Evolutionary conservation across 202 grass and related monocot species (phyloP), one percentile per base, ranked within the genome.

Genomic region (Brachypodium distachyon): DNA sequence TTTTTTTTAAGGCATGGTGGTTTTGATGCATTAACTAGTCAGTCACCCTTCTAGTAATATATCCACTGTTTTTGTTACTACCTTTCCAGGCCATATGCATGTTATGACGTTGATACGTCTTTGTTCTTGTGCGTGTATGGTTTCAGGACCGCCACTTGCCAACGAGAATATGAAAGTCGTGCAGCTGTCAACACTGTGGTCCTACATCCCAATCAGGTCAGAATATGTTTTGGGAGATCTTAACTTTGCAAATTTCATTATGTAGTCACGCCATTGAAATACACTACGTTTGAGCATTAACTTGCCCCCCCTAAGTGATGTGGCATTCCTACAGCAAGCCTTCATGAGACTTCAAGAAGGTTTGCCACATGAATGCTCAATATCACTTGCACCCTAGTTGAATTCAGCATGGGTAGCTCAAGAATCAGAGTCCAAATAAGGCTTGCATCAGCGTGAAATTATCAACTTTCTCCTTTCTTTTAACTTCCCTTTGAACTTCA

Each of bases 151-250:
- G 91, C 87, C 60, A 90, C 96, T 41, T 98, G 91, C 78, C 96
- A 98, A 79, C 61, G 91, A 63, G 95, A 98, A 64, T 98, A 98
- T 75, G 96, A 98, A 87, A 95, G 96, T 71, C 89, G 89, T 26
- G 96, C 91, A 48, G 83, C 96, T 79, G 91, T 98, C 40, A 98
- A 98, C 72, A 95, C 89, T 48, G 91, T 98, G 14, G 89, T 98
- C 59, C 89, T 98, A 43, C 96, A 98, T 79, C 96, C 91, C 52
- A 98, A 98, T 89, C 91, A 98, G 87, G 96, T 95, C 75, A 33
- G 67, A 32, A 52, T 86, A 47, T 56, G 56, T 67, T 49, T 43
- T 42, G 53, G 43, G 23, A 47, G 17, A 7, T 72, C 39, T 13
- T 75, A 81, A 54, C 1, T 52, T 38, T 64, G 1, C 3, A 57